Conservation (phyloP, 1,139 yeast genomes). For the Saccharomyces pastorianus region DNA sequence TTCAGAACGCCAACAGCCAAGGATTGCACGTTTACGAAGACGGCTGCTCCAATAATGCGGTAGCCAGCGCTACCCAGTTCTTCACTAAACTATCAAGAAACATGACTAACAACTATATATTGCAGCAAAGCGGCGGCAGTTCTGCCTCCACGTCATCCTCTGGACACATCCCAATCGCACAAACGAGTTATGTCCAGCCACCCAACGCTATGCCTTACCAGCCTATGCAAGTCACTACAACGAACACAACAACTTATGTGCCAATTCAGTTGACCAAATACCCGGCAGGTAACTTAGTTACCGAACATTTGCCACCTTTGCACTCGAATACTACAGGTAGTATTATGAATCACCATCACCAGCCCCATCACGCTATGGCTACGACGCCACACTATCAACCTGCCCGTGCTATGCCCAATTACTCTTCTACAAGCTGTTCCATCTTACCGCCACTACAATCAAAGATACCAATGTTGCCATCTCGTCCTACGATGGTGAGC, state of each 20-base stretch:
- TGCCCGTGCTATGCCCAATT: neutral
- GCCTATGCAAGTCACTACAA: neutral
- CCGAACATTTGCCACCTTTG: neutral
- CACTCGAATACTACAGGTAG: slow-evolving; percentile 1
- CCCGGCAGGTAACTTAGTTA: neutral
- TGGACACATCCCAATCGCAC: neutral
- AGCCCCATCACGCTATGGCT: neutral
- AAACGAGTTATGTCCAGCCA: neutral
- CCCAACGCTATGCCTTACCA: neutral
- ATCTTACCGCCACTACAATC: slow-evolving; percentile 9
- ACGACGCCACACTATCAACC: neutral
- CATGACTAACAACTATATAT: slow-evolving; percentile 13
- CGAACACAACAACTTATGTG: neutral
- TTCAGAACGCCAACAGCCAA: neutral
- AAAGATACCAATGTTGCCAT: slow-evolving; percentile 4
- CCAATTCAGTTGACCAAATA: neutral
- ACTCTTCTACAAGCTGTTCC: neutral
- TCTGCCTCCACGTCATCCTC: slow-evolving; percentile 2
- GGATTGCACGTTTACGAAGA: neutral
- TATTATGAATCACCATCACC: neutral
- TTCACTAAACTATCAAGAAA: slow-evolving; percentile 24
- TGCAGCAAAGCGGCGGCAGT: neutral
- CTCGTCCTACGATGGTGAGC: neutral
- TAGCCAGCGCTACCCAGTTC: slow-evolving; percentile 18
- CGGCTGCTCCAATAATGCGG: slow-evolving; percentile 2